These are phyloP conservation scores for Pseudevernia furfuracea DNA, from an alignment of 495 filamentous ascomycete species.

Conservation along the genomic window DNA sequence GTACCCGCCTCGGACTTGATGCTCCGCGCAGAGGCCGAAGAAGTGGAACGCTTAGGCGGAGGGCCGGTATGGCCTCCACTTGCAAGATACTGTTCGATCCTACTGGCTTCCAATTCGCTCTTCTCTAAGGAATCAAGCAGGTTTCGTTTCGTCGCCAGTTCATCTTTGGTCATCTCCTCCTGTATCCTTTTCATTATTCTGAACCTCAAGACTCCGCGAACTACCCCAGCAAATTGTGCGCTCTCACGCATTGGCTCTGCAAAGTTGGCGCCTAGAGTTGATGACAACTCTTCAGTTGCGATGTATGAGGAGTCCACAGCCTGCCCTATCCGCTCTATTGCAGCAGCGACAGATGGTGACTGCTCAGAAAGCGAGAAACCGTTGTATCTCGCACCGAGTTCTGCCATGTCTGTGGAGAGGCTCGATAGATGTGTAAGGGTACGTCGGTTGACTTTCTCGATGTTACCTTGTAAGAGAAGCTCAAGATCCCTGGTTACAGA, in stretches of 20 bases:
- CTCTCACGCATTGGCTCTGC: conserved; percentile 96
- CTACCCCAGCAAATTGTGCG: conserved; percentile 92
- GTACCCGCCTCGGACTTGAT: conserved; percentile 41
- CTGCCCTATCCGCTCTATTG: conserved; percentile 90
- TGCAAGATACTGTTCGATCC: conserved; percentile 85
- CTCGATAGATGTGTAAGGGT: conserved; percentile 76
- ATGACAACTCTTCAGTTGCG: conserved; percentile 83
- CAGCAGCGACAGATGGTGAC: conserved; percentile 76
- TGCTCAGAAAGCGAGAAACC: conserved; percentile 94
- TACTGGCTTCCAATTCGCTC: conserved; percentile 82
- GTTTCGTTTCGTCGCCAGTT: conserved; percentile 70
- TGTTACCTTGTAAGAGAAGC: conserved; percentile 73
- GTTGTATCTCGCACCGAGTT: conserved; percentile 89
- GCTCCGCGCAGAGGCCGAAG: conserved; percentile 42
- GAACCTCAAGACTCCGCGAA: conserved; percentile 79
- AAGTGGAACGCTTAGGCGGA: conserved; percentile 58
- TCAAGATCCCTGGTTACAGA: conserved; percentile 81
- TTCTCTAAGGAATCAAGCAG: conserved; percentile 76
- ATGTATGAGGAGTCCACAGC: conserved; percentile 95
- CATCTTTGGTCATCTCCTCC: conserved; percentile 92
- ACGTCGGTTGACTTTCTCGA: conserved; percentile 90
- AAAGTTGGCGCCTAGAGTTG: conserved; percentile 75
- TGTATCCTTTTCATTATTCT: conserved; percentile 87
- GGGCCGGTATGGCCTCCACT: conserved; percentile 50
- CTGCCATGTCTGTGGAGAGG: conserved; percentile 78